These are phyloP conservation scores for Lathyrus aphaca DNA, from an alignment of 306 rosid species.

Conservation along the genomic window DNA sequence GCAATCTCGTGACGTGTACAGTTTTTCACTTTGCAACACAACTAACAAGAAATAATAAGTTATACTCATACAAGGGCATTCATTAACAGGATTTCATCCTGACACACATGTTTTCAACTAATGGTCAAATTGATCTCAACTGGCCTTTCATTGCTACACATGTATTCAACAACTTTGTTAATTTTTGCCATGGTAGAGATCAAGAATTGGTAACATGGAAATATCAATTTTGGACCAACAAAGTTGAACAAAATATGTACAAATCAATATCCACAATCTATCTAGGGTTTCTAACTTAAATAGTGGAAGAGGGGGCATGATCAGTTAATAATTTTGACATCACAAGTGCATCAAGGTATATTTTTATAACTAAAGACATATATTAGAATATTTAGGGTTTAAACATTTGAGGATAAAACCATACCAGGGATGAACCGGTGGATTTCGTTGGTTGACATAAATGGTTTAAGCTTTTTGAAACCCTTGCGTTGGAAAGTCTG, in stretches of 20 bases:
- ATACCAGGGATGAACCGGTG: slow-evolving; percentile 57
- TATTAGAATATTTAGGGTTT: slow-evolving; percentile 18
- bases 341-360: slow-evolving; percentile 18
- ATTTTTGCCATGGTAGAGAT: slow-evolving; percentile 18
- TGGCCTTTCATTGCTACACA: slow-evolving; percentile 2
- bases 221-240: slow-evolving; percentile 17
- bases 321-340: slow-evolving; percentile 29
- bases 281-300: slow-evolving; percentile 25
- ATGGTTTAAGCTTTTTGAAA: slow-evolving; percentile 42
- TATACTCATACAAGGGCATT: slow-evolving; percentile 10
- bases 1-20: slow-evolving; percentile 18
- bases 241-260: slow-evolving; percentile 1
- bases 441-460: slow-evolving; percentile 46
- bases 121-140: slow-evolving; percentile 11
- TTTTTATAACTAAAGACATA: slow-evolving; percentile 20
- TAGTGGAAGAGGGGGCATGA: neutral
- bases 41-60: slow-evolving; percentile 21
- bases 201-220: slow-evolving; percentile 6
- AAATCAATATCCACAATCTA: slow-evolving; percentile 3
- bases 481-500: slow-evolving; percentile 44
- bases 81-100: slow-evolving; percentile 5
- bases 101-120: slow-evolving; percentile 26
- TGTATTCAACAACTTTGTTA: slow-evolving; percentile 20
- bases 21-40: slow-evolving; percentile 25
- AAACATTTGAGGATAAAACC: slow-evolving; percentile 36